These are phyloP conservation scores for Colletotrichum australisinense DNA, from an alignment of 2,329 filamentous ascomycete genomes.

Conservation along the genomic window DNA sequence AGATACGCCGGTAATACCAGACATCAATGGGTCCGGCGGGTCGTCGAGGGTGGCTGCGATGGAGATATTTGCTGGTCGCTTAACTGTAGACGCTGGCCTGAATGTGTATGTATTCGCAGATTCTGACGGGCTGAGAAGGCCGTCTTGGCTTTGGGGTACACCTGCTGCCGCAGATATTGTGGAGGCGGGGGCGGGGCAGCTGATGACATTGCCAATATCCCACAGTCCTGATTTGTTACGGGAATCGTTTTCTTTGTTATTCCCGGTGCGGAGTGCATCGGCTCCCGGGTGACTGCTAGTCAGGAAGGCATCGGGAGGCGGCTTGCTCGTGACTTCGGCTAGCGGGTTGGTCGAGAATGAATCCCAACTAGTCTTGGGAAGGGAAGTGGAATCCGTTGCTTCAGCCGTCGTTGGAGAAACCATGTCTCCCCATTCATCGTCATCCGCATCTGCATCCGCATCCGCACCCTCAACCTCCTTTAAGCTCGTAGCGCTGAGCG, in stretches of 20 bases:
- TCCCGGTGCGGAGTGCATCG: slow-evolving; percentile 17
- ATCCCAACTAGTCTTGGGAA: slow-evolving; percentile 32
- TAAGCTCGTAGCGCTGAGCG: slow-evolving; percentile 19
- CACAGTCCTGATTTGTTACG: slow-evolving; percentile 24
- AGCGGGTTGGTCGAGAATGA: slow-evolving; percentile 30
- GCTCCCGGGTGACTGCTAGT: background rate
- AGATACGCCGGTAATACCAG: slow-evolving; percentile 18
- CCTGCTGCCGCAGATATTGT: slow-evolving; percentile 9
- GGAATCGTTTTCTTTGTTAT: slow-evolving; percentile 11
- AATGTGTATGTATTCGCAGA: background rate
- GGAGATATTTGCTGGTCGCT: slow-evolving; percentile 22
- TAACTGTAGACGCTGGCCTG: slow-evolving; percentile 18
- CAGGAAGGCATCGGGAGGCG: background rate
- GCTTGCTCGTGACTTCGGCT: slow-evolving; percentile 8
- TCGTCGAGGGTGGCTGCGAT: slow-evolving; percentile 6
- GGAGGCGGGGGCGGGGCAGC: slow-evolving; percentile 26
- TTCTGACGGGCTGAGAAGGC: slow-evolving; percentile 2
- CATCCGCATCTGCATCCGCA: slow-evolving; percentile 47
- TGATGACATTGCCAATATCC: slow-evolving; percentile 28
- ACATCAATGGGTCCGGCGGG: slow-evolving; percentile 14
- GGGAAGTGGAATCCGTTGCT: slow-evolving; percentile 16
- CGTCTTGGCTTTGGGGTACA: slow-evolving; percentile 20
- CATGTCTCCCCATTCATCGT: slow-evolving; percentile 73
- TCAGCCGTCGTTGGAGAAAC: slow-evolving; percentile 52
- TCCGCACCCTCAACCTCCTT: slow-evolving; percentile 25